Evolutionary conservation across 1,284 basidiomycete genomes (phyloP), one percentile per base, ranked within the genome.

Genomic region (Cystobasidium pallidum): DNA sequence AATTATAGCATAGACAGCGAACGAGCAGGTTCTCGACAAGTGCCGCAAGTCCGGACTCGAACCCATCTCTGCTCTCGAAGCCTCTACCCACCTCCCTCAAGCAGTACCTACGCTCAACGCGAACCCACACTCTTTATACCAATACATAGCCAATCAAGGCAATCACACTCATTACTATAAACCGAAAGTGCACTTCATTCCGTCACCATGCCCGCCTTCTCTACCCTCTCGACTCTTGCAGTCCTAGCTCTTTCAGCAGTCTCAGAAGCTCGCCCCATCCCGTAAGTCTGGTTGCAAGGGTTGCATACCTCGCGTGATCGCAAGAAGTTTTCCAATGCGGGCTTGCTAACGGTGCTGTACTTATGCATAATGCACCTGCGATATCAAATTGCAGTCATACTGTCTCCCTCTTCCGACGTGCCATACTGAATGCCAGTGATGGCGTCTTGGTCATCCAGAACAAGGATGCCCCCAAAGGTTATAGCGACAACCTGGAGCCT

Each of bases 361-460:
- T 3, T 24, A 7, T 62, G 15, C 19, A 7, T 19, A 19, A 41
- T 28, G 36, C 13, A 39, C 13, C 13, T 39, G 36, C n/a, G n/a
- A n/a, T n/a, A n/a, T n/a, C n/a, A n/a, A n/a, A n/a, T n/a, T n/a
- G n/a, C 51, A 71, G 68, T 21, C 68, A 64, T 28, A 54, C 54
- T 34, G 51, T 64, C 32, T 59, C 68, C 17, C 59, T 71, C 30
- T 71, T 71, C 59, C 54, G 68, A 54, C 28, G 68, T n/a, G 68
- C 68, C n/a, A 45, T 71, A 7, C 17, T 63, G n/a, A 57, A 71
- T 26, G 59, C 55, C 34, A 55, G 51, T 24, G 58, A 54, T 19
- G 68, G 68, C 34, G 28, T 34, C 49, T 49, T 71, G 2, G 39
- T 55, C 34, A 36, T 71, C 30, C 68, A 62, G 30, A 63, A 63